These are phyloP conservation scores for Fomitopsis palustris DNA, from an alignment of 1,284 basidiomycete species.

Conservation along the genomic window DNA sequence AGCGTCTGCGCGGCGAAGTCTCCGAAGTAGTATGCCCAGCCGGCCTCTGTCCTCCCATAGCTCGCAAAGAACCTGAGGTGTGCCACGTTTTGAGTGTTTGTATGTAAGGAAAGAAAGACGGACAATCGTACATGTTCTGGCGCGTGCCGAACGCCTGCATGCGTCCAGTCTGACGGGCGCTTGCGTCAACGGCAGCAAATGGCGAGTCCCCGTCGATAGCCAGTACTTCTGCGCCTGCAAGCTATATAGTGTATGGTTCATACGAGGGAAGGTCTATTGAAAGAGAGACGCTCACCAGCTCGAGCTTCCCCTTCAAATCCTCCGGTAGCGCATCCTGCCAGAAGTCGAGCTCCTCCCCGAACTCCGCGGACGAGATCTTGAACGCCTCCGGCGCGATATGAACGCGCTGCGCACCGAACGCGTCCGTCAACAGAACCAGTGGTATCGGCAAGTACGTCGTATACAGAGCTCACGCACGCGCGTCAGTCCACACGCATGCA, in stretches of 20 bases:
- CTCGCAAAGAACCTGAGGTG: constrained; percentile 38
- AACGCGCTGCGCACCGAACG: constrained; percentile 42
- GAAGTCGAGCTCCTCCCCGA: constrained; percentile 47
- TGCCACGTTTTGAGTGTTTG: too few relatives aligned
- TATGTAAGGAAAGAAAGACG: not conserved
- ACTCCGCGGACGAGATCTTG: constrained; percentile 47
- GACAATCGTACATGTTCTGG: constrained; percentile 34
- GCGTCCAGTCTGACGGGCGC: constrained; percentile 41
- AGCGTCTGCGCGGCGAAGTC: constrained; percentile 59
- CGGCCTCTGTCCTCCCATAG: constrained; percentile 32
- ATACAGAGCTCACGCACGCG: constrained; percentile 34
- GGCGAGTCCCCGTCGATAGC: constrained; percentile 52
- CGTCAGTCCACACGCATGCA: not conserved
- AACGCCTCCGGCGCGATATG: constrained; percentile 60
- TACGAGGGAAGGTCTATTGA: not conserved
- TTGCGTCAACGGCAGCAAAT: constrained; percentile 49
- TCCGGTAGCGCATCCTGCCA: constrained; percentile 55
- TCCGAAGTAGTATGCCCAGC: constrained; percentile 58
- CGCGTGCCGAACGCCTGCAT: constrained; percentile 47
- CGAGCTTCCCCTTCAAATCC: constrained; percentile 43
- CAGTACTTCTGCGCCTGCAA: constrained; percentile 52
- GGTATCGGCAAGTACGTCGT: constrained; percentile 53
- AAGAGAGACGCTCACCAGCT: constrained; percentile 32
- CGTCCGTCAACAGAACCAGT: constrained; percentile 46
- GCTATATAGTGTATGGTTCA: constrained; percentile 28